Evolutionary conservation across 176 grass and related monocot genomes (phyloP), one percentile per base, ranked within the genome.

Genomic region (Avena eriantha): DNA sequence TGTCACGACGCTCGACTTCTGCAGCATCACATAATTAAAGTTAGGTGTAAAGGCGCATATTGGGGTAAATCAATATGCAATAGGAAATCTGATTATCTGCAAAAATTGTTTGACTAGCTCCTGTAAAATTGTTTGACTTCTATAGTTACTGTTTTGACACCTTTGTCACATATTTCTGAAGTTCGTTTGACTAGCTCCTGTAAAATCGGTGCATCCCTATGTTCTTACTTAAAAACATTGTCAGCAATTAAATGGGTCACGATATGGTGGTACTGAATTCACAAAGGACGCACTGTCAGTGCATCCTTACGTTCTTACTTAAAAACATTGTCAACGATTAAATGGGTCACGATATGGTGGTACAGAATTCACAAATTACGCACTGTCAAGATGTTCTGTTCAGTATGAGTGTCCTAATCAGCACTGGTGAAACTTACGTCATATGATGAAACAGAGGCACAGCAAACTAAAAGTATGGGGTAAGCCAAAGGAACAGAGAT

Each of bases 1-100:
- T 99, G 33, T 88, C 92, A 68, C 70, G 45, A 17, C 45, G 72
- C 56, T 90, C 80, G n/a, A 85, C 78, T 91, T 91, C 91, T 95
- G 91, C 86, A 78, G 47, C 60, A 82, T 72, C 54, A 45, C 48
- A 86, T 81, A 26, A 21, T 85, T 76, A 41, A 64, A 75, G 84
- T 77, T 4, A 76, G 9, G 49, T 79, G 16, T 70, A 48, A 79
- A 80, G 46, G 41, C 21, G 78, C 33, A 41, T 41, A 18, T 45
- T 34, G 10, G 8, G 69, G 1, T 31, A 61, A 81, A 5, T 65
- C 73, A 63, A 77, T 65, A 76, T 49, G 61, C 19, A 69, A 36
- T 65, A 8, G 14, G 31, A 46, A 10, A 33, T 60, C 14, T 51
- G 56, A 84, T 10, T 58, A 78, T 59, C 60, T 46, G 54, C 70